Conservation (phyloP, 257 asterid species). For the Nicotiana tomentosiformis region DNA sequence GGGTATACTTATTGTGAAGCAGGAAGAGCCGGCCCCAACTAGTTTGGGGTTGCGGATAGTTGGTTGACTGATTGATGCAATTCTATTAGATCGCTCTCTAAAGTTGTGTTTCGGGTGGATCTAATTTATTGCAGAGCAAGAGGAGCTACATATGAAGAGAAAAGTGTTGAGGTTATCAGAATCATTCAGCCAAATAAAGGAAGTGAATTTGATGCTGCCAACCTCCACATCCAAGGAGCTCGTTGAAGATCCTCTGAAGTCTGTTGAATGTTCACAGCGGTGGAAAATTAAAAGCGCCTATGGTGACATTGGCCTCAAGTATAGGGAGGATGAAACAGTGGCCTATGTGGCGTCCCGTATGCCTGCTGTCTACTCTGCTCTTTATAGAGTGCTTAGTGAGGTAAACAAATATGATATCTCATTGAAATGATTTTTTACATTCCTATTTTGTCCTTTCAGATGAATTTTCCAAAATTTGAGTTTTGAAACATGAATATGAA, state of each 20-base stretch:
- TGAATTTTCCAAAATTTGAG: background rate
- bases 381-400: slow-evolving; percentile 82
- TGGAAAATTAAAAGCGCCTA: slow-evolving; percentile 70
- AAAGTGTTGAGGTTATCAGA: slow-evolving; percentile 72
- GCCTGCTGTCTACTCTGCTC: slow-evolving; percentile 93
- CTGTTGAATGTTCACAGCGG: slow-evolving; percentile 63
- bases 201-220: slow-evolving; percentile 69
- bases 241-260: slow-evolving; percentile 72
- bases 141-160: slow-evolving; percentile 69
- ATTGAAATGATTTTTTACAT: background rate
- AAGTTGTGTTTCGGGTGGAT: background rate
- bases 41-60: background rate
- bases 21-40: too few species aligned
- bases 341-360: slow-evolving; percentile 95
- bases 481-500: background rate
- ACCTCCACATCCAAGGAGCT: slow-evolving; percentile 72
- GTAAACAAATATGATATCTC: slow-evolving; percentile 27
- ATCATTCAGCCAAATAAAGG: slow-evolving; percentile 68
- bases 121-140: slow-evolving; percentile 46
- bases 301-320: slow-evolving; percentile 78
- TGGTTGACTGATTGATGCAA: background rate
- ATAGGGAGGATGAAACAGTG: slow-evolving; percentile 67
- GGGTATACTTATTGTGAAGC: too few species aligned
- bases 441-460: background rate
- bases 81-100: background rate